Evolutionary conservation across 805 yeast genomes (phyloP), one percentile per base, ranked within the genome.

Genomic region (Priceomyces carsonii): DNA sequence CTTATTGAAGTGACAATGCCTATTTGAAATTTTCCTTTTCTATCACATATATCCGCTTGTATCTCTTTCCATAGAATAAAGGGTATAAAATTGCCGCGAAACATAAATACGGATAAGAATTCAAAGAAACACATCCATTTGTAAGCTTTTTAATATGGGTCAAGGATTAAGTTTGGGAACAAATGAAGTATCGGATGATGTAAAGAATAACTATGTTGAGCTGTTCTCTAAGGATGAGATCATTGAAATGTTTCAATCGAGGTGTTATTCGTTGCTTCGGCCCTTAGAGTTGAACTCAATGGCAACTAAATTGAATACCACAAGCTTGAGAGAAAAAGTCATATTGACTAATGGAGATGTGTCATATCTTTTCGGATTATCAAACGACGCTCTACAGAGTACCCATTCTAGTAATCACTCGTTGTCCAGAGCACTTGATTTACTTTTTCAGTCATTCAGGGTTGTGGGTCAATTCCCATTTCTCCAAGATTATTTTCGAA

Each of bases 381-480:
- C 46, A 0, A 26, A 34, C 13, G 40, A 46, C 13, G 32, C 26
- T 9, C 38, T 40, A 5, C 32, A 38, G 19, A 7, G 26, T 7
- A 12, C 26, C 5, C n/a, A 7, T 23, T 18, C 5, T 6, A n/a
- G 16, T 14, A 47, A 41, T 13, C 18, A 29, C 5, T 13, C 16
- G 3, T 10, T 29, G 6, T 27, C n/a, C 8, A 13, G 14, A 6
- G 40, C 32, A 1, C 28, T 51, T 4, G 41, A 59, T 5, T 22
- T 70, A 2, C 35, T 80, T 0, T 69, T 67, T 47, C 55, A 61
- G 5, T 54, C 74, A 4, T 51, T 77, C 10, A 53, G 57, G 19
- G 64, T 66, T 4, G 35, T 82, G 18, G 69, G 78, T 1, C 59
- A 61, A 18, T 75, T 72, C 45, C 86, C 86, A 0, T 65, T 77